Percentiles rank a stretch among this genome's conserved stretches.
phyloP scores from a whole-genome alignment of 2,329 filamentous ascomycete genomes.

The Nemania sp. region DNA sequence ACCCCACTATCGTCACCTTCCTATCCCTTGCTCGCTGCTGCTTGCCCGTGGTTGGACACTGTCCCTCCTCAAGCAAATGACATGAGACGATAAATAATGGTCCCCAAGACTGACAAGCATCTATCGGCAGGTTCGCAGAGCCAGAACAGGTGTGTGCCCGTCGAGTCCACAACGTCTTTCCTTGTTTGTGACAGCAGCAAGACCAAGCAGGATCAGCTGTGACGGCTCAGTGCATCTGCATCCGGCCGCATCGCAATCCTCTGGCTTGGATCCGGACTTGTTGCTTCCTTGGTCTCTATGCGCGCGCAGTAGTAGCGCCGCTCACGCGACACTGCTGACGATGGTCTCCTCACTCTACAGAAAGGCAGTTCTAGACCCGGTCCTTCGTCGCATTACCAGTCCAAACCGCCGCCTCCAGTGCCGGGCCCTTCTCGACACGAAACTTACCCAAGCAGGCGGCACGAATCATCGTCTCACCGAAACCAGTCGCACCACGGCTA shows the following conservation, averaged over 20 bases:
- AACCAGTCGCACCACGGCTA: conserved; percentile 23
- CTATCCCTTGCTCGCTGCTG: not conserved
- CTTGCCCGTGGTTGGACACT: conserved; percentile 3
- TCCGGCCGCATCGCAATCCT: too few relatives aligned
- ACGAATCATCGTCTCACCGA: conserved; percentile 21
- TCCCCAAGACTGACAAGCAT: conserved; percentile 12
- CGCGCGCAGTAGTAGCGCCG: not conserved
- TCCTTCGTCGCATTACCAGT: conserved; percentile 50
- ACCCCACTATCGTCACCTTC: conserved; percentile 35
- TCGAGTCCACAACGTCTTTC: not conserved
- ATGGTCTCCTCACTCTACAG: conserved; percentile 11
- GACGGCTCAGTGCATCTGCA: too few relatives aligned
- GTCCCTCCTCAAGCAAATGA: too few relatives aligned
- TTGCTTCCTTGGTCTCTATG: too few relatives aligned
- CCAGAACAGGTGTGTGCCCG: conserved; percentile 48
- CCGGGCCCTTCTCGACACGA: conserved; percentile 42
- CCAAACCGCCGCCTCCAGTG: conserved; percentile 50
- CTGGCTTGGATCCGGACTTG: too few relatives aligned
- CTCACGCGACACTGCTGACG: conserved; percentile 19
- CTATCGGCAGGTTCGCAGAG: conserved; percentile 51
- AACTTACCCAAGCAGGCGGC: conserved; percentile 31
- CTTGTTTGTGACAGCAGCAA: not conserved
- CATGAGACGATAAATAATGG: too few relatives aligned
- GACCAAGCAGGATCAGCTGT: too few relatives aligned
- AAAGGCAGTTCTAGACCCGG: conserved; percentile 33